phyloP scores from a whole-genome alignment of 257 asterid species.

The Leonotis leonurus region DNA sequence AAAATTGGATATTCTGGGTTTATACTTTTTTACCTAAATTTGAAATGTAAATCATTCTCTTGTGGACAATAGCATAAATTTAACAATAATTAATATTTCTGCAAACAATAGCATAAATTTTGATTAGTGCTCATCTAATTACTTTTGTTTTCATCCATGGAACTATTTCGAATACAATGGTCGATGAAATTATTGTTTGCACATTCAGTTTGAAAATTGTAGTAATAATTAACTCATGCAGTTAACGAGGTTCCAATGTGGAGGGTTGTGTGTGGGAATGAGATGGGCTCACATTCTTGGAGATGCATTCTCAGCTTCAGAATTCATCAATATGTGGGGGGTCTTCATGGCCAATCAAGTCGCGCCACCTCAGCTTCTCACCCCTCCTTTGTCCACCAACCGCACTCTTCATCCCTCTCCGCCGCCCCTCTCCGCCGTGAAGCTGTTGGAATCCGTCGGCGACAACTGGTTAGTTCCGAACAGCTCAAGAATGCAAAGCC shows the following conservation, averaged over 20 bases:
- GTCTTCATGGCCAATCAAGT: conserved; percentile 23
- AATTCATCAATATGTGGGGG: conserved; percentile 50
- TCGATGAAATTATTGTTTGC: no score
- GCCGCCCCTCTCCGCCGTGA: conserved; percentile 29
- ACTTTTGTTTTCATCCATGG: no score
- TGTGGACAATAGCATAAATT: no score
- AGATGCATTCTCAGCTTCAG: conserved; percentile 60
- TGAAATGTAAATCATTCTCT: no score
- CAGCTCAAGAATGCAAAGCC: conserved; percentile 32
- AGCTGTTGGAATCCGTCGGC: conserved; percentile 41
- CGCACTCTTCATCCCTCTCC: background rate
- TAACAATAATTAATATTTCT: no score
- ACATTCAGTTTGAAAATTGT: background rate
- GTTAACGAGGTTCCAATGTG: conserved; percentile 73
- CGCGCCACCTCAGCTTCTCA: conserved; percentile 2
- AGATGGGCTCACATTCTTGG: conserved; percentile 78
- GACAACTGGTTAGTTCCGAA: conserved; percentile 46
- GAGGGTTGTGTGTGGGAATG: conserved; percentile 67
- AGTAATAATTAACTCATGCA: conserved; percentile 16
- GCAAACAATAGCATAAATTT: no score
- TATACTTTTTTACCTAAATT: no score
- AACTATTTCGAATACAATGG: no score
- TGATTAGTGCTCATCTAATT: no score
- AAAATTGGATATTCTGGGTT: no score
- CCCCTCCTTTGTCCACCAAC: background rate